phyloP scores from a whole-genome alignment of 2,329 filamentous ascomycete genomes.

The Fonsecaea pedrosoi region DNA sequence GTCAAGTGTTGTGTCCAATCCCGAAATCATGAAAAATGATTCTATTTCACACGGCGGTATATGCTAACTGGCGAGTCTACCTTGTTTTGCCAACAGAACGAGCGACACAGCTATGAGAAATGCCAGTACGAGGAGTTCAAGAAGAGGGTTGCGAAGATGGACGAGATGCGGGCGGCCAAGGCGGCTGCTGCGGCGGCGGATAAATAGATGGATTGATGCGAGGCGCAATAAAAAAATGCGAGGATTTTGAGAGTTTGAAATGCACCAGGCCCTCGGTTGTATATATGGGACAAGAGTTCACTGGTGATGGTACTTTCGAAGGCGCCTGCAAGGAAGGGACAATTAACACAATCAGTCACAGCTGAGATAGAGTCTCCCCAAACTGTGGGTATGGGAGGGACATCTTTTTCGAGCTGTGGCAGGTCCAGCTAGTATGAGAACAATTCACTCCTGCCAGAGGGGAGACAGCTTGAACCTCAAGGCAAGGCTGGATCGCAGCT shows the following conservation, averaged over 20 bases:
- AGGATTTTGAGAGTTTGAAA: neutral
- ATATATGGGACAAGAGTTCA: slow-evolving; percentile 11
- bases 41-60: neutral
- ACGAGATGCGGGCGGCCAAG: slow-evolving; percentile 87
- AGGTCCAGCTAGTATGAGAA: neutral
- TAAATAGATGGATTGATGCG: slow-evolving; percentile 7
- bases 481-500: neutral
- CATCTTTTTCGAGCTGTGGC: neutral
- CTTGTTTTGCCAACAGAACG: slow-evolving; percentile 65
- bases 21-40: too few relatives aligned
- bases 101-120: slow-evolving; percentile 98
- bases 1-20: neutral
- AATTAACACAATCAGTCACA: neutral
- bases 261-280: slow-evolving; percentile 1
- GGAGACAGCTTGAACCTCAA: neutral
- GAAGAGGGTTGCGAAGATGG: slow-evolving; percentile 98
- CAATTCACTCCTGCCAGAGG: neutral
- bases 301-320: neutral
- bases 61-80: slow-evolving; percentile 15
- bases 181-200: slow-evolving; percentile 12
- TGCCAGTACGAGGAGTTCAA: slow-evolving; percentile 99
- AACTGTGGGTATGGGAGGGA: neutral
- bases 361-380: neutral
- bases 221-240: neutral
- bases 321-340: neutral